Evolutionary conservation across 1,284 basidiomycete genomes (phyloP).

Genomic region (Pseudozyma thailandica): DNA sequence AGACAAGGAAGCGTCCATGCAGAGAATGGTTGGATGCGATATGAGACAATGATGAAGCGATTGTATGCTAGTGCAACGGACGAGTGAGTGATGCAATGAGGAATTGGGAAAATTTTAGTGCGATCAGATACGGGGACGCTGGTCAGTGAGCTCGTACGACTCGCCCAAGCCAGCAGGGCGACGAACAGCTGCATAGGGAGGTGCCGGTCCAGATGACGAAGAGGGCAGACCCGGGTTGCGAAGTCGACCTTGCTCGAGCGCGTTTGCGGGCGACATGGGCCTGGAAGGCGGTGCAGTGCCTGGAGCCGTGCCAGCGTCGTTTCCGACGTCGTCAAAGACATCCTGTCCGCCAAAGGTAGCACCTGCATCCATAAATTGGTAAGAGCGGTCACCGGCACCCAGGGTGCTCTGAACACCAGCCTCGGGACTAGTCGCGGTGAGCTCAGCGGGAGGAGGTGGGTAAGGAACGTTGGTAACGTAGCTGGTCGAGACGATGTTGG

Average conservation of each 20-base stretch:
- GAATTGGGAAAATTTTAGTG: background rate
- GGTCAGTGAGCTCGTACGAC: conserved; percentile 44
- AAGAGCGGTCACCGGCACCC: conserved; percentile 33
- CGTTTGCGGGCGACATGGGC: conserved; percentile 43
- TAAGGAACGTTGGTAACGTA: conserved; percentile 39
- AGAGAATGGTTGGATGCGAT: background rate
- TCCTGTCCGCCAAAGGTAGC: conserved; percentile 34
- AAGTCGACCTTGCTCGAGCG: conserved; percentile 43
- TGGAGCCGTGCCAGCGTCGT: conserved; percentile 20
- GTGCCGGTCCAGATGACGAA: conserved; percentile 29
- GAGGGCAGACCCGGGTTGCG: conserved; percentile 31
- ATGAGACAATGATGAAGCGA: background rate
- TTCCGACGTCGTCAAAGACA: conserved; percentile 39
- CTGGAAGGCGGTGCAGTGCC: conserved; percentile 42
- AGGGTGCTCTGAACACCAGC: conserved; percentile 35
- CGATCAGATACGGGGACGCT: conserved; percentile 29
- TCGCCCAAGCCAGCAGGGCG: conserved; percentile 17
- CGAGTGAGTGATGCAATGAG: background rate
- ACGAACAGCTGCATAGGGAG: conserved; percentile 26
- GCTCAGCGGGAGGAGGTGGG: conserved; percentile 31
- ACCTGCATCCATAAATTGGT: conserved; percentile 47
- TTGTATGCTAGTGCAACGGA: background rate
- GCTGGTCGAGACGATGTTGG: conserved; percentile 21
- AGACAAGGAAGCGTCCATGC: background rate
- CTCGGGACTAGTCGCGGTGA: conserved; percentile 23